Percentiles rank a stretch among this genome's conserved stretches.
phyloP scores from a whole-genome alignment of 257 asterid species.

The Solanum chiquidenum region DNA sequence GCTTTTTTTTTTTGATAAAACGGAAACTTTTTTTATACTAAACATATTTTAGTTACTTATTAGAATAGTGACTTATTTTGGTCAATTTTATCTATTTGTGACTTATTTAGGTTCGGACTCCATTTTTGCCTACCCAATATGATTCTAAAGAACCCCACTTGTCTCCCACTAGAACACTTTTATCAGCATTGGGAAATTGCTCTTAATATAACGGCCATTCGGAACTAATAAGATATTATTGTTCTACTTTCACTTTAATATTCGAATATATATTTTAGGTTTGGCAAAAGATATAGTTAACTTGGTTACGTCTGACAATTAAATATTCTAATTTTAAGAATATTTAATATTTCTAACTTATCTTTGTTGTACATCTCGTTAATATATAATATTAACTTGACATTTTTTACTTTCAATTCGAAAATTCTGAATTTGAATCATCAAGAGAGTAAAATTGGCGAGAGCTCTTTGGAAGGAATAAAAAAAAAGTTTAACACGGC shows the following conservation, averaged over 20 bases:
- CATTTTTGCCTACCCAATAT: slow-evolving; percentile 2
- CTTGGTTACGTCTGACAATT: neutral
- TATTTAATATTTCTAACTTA: neutral
- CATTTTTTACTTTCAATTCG: accelerated
- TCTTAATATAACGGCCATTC: slow-evolving; percentile 1
- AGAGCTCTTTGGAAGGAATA: too few species aligned
- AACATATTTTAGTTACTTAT: too few species aligned
- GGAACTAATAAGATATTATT: neutral
- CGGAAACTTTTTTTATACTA: too few species aligned
- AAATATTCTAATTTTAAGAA: neutral
- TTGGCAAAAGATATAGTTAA: neutral
- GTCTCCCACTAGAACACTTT: slow-evolving; percentile 17
- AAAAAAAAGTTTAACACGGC: too few species aligned
- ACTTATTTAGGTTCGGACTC: too few species aligned
- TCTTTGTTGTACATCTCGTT: neutral
- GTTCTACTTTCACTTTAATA: neutral
- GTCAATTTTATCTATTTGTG: too few species aligned
- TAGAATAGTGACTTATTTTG: too few species aligned
- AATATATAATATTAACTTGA: too few species aligned
- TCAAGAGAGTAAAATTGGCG: too few species aligned
- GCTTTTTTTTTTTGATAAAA: too few species aligned
- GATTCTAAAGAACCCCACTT: slow-evolving; percentile 22
- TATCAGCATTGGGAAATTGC: slow-evolving; percentile 14
- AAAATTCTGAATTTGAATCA: too few species aligned
- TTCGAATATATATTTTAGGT: neutral